Evolutionary conservation across 2,329 filamentous ascomycete species (phyloP), one percentile per base, ranked within the genome.

Genomic region (Exophiala aquamarina): DNA sequence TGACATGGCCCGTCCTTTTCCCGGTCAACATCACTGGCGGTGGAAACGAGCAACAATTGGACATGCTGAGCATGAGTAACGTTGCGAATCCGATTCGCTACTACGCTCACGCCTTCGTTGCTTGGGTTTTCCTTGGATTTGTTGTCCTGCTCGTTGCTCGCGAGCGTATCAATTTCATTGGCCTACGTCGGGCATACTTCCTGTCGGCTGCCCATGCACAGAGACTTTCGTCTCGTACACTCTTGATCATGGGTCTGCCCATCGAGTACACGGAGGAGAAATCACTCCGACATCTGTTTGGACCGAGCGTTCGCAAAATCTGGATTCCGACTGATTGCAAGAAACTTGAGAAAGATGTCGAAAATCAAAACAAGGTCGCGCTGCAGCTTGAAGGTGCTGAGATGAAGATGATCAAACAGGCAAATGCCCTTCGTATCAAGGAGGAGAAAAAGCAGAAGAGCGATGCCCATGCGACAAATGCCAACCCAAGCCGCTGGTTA

Each of bases 141-240:
- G 78, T 97, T 47, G 83, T 96, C 62, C 92, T 89, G 66, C 84
- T 89, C 57, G 81, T 97, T 49, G 84, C 88, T 37, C 82, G 92
- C 41, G 92, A 97, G 67, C 86, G 84, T 61, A 85, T 97, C 59
- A 95, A 86, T 75, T 95, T 89, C 68, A 84, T 95, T 68, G 94
- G 93, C 59, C 71, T 96, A 18, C 86, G 91, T 49, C 91, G 96
- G 70, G 91, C 91, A 1, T 95, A 92, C 69, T 81, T 95, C 40
- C 81, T 95, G 41, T 91, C 89, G 3, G 89, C 90, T 10, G 77
- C 87, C 32, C 93, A 93, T 65, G 79, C 88, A 37, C 84, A 86
- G 59, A 86, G 91, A 39, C 83, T 96, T 26, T 96, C 92, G 2
- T 91, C 91, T 0, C 80, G 89, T 39, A 95, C 91, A 1, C 86